These are phyloP conservation scores for Cicer cuneatum DNA, from an alignment of 306 rosid species.

Conservation along the genomic window DNA sequence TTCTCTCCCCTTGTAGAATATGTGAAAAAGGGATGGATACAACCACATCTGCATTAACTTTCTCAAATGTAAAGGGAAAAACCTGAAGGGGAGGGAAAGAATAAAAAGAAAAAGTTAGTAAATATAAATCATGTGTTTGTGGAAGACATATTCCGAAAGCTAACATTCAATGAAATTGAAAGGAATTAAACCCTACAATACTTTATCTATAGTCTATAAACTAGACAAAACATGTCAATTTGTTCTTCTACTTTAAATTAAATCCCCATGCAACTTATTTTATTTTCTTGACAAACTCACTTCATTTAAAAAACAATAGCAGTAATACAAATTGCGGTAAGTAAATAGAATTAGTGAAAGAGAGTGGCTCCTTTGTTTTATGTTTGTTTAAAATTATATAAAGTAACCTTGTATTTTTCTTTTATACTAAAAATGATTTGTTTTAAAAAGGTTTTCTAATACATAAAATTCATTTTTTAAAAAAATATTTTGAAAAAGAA, in stretches of 20 bases:
- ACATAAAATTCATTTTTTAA: no score
- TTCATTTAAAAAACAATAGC: background rate
- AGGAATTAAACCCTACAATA: slow-evolving; percentile 38
- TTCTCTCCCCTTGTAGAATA: background rate
- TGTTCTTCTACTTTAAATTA: slow-evolving; percentile 1
- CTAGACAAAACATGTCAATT: slow-evolving; percentile 25
- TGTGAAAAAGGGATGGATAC: slow-evolving; percentile 19
- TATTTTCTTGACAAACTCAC: background rate
- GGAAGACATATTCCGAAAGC: background rate
- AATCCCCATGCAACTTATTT: background rate
- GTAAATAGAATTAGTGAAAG: no score
- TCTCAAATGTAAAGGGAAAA: slow-evolving; percentile 16
- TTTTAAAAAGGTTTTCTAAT: no score
- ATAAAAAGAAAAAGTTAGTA: slow-evolving; percentile 5
- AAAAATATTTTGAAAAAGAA: no score
- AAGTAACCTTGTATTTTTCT: no score
- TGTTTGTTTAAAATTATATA: no score
- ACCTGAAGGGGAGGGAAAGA: background rate
- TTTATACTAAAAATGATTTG: no score
- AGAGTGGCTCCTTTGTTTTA: no score
- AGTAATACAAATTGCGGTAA: no score
- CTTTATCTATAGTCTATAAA: slow-evolving; percentile 12
- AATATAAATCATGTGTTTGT: slow-evolving; percentile 21
- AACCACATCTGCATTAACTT: slow-evolving; percentile 19
- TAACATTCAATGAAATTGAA: slow-evolving; percentile 24